Conservation (phyloP, 441 rosid genomes). For the Syzygium syzygioides region DNA sequence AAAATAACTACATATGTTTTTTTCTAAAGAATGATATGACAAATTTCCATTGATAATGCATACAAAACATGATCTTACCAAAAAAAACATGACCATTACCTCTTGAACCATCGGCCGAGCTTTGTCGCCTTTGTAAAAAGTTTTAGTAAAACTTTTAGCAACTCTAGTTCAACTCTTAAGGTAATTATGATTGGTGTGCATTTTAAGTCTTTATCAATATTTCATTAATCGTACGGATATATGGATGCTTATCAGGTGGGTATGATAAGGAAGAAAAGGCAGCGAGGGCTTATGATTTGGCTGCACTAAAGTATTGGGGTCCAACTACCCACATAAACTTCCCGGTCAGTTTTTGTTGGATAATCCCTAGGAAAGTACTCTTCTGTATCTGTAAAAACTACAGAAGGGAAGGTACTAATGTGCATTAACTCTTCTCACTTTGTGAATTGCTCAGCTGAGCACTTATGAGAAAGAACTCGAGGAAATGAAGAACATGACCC, state of each 20-base stretch:
- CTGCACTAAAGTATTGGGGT: constrained; percentile 71
- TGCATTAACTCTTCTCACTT: neutral
- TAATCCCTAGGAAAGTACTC: neutral
- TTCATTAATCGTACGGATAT: neutral
- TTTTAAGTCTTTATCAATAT: neutral
- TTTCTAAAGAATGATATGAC: neutral
- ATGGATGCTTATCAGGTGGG: constrained; percentile 32
- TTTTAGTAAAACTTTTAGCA: neutral
- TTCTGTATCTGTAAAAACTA: neutral
- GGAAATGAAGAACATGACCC: constrained; percentile 46
- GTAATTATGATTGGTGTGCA: neutral
- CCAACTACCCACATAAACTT: constrained; percentile 59
- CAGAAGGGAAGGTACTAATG: neutral
- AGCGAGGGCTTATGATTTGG: constrained; percentile 62
- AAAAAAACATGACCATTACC: neutral
- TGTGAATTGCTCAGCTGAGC: constrained; percentile 24
- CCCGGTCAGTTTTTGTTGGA: constrained; percentile 30
- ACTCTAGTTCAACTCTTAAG: too few species aligned
- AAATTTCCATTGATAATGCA: neutral
- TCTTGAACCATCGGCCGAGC: neutral
- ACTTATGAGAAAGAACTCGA: constrained; percentile 49
- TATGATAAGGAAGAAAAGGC: constrained; percentile 64
- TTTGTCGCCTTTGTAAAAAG: neutral
- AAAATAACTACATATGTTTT: neutral
- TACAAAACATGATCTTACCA: neutral